These are phyloP conservation scores for Elsinoe arachidis DNA, from an alignment of 2,329 filamentous ascomycete genomes.

Conservation along the genomic window DNA sequence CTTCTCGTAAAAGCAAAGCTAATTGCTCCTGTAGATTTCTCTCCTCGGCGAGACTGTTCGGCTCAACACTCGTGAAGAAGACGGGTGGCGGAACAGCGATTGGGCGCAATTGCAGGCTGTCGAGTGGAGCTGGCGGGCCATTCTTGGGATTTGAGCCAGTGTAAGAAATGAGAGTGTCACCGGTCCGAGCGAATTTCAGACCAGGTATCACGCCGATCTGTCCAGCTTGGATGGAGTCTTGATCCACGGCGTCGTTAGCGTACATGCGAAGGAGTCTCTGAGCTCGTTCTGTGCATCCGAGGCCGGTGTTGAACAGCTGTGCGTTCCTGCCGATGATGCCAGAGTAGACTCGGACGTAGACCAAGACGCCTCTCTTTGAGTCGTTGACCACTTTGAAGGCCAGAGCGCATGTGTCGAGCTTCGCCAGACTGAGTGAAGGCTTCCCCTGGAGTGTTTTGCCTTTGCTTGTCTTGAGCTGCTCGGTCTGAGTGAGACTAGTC, in stretches of 20 bases:
- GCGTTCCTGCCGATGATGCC: constrained; percentile 67
- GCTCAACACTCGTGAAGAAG: constrained; percentile 92
- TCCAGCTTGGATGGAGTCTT: constrained; percentile 69
- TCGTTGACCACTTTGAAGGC: constrained; percentile 95
- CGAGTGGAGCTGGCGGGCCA: constrained; percentile 58
- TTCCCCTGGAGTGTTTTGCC: constrained; percentile 16
- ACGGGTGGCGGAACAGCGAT: constrained; percentile 88
- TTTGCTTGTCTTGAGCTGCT: constrained; percentile 15
- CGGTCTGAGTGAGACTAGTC: constrained; percentile 15
- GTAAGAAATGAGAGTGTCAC: constrained; percentile 80
- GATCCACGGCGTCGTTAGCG: constrained; percentile 75
- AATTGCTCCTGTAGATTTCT: constrained; percentile 71
- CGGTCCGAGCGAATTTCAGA: constrained; percentile 83
- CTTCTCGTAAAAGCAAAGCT: constrained; percentile 73
- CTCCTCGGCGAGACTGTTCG: constrained; percentile 65
- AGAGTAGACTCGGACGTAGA: constrained; percentile 87
- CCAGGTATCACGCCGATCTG: constrained; percentile 93
- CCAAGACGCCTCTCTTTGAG: constrained; percentile 72
- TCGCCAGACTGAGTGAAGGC: constrained; percentile 38
- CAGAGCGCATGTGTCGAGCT: constrained; percentile 60
- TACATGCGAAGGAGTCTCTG: constrained; percentile 83
- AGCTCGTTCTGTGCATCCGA: constrained; percentile 68
- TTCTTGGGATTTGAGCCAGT: constrained; percentile 51
- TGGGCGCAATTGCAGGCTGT: constrained; percentile 72
- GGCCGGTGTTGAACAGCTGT: constrained; percentile 77